Conservation (phyloP, 805 yeast genomes). For the Ogataea dorogensis region DNA sequence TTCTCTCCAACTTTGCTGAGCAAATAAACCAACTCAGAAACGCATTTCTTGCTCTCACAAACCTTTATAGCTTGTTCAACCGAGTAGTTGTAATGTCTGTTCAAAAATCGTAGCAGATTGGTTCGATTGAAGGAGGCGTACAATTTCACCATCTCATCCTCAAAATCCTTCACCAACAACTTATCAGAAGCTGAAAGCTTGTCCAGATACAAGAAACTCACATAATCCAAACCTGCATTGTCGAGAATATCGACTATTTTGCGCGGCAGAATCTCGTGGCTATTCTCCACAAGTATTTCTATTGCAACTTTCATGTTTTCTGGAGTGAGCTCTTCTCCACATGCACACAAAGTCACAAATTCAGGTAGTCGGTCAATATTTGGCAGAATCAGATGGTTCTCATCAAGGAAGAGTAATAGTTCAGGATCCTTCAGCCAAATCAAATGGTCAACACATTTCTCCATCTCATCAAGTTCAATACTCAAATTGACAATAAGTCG, state of each 20-base stretch:
- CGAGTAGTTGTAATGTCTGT: slow-evolving; percentile 58
- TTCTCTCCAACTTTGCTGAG: slow-evolving; percentile 82
- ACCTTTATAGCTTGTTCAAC: slow-evolving; percentile 66
- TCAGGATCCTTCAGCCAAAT: slow-evolving; percentile 52
- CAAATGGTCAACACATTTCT: slow-evolving; percentile 63
- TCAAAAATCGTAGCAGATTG: slow-evolving; percentile 59
- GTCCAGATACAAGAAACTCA: slow-evolving; percentile 67
- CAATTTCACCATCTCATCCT: slow-evolving; percentile 63
- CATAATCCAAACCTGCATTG: slow-evolving; percentile 40
- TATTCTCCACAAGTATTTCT: slow-evolving; percentile 54
- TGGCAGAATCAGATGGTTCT: slow-evolving; percentile 58
- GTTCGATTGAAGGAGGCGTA: slow-evolving; percentile 60
- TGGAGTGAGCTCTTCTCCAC: slow-evolving; percentile 36
- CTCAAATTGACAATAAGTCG: slow-evolving; percentile 51
- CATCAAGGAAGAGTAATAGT: slow-evolving; percentile 56
- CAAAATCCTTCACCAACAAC: slow-evolving; percentile 52
- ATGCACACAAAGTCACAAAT: slow-evolving; percentile 39
- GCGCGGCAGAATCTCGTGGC: slow-evolving; percentile 63
- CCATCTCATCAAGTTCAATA: slow-evolving; percentile 54
- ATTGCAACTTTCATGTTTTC: slow-evolving; percentile 44
- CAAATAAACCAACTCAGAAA: slow-evolving; percentile 75
- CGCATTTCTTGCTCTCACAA: slow-evolving; percentile 53
- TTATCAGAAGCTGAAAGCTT: slow-evolving; percentile 56
- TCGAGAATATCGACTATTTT: slow-evolving; percentile 49
- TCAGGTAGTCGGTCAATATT: slow-evolving; percentile 50